Percentiles rank a stretch among this genome's conserved stretches.
phyloP scores from a whole-genome alignment of 2,329 filamentous ascomycete species.

The Aspergillus sp. region DNA sequence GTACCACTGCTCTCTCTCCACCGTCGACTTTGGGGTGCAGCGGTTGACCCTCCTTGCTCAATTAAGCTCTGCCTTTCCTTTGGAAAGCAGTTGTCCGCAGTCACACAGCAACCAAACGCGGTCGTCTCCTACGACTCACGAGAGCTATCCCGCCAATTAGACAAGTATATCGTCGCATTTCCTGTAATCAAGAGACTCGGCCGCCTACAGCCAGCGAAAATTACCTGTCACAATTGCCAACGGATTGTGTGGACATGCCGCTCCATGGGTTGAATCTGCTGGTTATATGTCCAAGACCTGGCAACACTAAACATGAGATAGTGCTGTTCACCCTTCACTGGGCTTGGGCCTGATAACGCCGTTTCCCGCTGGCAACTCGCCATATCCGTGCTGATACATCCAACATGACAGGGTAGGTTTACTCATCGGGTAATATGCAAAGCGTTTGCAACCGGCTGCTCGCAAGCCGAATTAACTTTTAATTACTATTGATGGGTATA shows the following conservation, averaged over 20 bases:
- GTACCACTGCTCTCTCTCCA: not conserved
- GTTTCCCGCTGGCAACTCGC: not conserved
- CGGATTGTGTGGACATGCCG: not conserved
- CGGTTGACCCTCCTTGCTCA: conserved; percentile 2
- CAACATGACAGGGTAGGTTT: not conserved
- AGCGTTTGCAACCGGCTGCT: not conserved
- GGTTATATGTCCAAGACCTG: not conserved
- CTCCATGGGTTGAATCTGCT: not conserved
- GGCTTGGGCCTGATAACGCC: not conserved
- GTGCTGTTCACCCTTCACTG: not conserved
- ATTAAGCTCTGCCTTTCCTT: conserved; percentile 4
- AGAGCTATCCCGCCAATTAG: not conserved
- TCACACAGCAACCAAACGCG: conserved; percentile 1
- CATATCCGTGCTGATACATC: not conserved
- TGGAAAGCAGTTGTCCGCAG: not conserved
- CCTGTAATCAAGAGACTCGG: not conserved
- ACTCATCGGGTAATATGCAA: not conserved
- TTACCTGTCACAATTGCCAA: conserved; percentile 8
- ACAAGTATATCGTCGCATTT: not conserved
- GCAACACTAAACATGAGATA: not conserved
- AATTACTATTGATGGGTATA: not conserved
- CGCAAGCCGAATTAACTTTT: not conserved
- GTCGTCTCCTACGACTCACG: not conserved
- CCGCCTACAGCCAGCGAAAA: not conserved
- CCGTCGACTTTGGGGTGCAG: not conserved